These are phyloP conservation scores for Arthrobotrys iridis DNA, from an alignment of 2,329 filamentous ascomycete genomes.

Conservation along the genomic window DNA sequence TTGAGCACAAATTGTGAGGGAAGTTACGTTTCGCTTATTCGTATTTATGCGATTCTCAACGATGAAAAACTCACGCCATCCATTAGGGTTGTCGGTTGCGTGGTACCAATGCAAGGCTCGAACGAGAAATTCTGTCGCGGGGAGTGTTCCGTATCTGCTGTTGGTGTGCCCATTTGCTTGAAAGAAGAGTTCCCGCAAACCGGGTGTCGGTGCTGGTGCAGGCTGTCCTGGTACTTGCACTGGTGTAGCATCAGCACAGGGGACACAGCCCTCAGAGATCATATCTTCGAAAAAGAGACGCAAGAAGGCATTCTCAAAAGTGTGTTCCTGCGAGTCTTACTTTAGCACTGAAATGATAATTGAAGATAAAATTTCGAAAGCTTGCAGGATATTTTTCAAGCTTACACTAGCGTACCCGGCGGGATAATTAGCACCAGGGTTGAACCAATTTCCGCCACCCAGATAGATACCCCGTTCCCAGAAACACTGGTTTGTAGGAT, in stretches of 20 bases:
- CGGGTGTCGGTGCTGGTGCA: neutral
- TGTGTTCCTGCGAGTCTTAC: slow-evolving; percentile 7
- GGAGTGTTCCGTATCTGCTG: neutral
- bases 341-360: too few relatives aligned
- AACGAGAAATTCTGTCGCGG: neutral
- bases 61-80: slow-evolving; percentile 9
- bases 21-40: neutral
- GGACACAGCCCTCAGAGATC: neutral
- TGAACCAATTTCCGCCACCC: neutral
- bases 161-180: neutral
- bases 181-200: neutral
- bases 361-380: neutral
- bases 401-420: slow-evolving; percentile 6
- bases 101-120: slow-evolving; percentile 1
- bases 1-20: too few relatives aligned
- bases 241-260: neutral
- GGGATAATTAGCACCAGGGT: neutral
- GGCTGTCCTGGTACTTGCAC: neutral
- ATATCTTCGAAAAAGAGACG: neutral
- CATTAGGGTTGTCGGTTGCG: neutral
- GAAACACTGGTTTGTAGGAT: neutral
- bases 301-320: slow-evolving; percentile 8
- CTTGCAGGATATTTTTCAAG: neutral
- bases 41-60: slow-evolving; percentile 6
- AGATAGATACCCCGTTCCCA: neutral